Evolutionary conservation across 75 land plant genomes (phyloP), one percentile per base, ranked within the genome.

Genomic region (Pinus taeda): DNA sequence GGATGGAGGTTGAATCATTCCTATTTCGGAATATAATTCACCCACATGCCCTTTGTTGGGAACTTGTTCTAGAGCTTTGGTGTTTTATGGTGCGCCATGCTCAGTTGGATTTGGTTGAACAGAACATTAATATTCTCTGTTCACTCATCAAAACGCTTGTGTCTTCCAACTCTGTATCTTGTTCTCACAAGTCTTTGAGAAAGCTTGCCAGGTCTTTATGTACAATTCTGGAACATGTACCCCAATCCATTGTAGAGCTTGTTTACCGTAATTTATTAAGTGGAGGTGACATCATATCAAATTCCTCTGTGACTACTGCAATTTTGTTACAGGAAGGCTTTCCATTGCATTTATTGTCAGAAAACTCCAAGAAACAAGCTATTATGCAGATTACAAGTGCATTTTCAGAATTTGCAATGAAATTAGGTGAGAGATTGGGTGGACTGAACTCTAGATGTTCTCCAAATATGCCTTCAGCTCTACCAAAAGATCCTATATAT

Each of bases 301-400:
- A 75, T 15, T 66, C 76, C 36, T 88, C 87, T 42, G 57, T 73
- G 18, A 74, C 90, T 71, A 75, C 75, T 33, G 14, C 85, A 66
- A 85, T 81, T 14, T 80, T 97, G 69, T 73, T 97, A 57, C 78
- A 91, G 85, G 95, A 95, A 81, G 98, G 93, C 14, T 95, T 91
- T 72, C 90, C 90, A 20, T 75, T 93, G n/a, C 75, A 75, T 59
- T 74, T 82, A 70, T 77, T 95, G 33, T 77, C 89, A n/a, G 90
- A 81, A 20, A 76, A 80, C 11, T 30, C 79, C 15, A 89, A 60
- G 84, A 84, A 59, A 26, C 33, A 20, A 45, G 85, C 84, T 66
- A 57, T 70, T 20, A 55, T 76, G 37, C 81, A 77, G 67, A 77
- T 88, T 33, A n/a, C 83, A 20, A 77, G 78, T 61, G 74, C 86